phyloP scores from a whole-genome alignment of 495 filamentous ascomycete genomes.

The Lasiosphaeria ovina region DNA sequence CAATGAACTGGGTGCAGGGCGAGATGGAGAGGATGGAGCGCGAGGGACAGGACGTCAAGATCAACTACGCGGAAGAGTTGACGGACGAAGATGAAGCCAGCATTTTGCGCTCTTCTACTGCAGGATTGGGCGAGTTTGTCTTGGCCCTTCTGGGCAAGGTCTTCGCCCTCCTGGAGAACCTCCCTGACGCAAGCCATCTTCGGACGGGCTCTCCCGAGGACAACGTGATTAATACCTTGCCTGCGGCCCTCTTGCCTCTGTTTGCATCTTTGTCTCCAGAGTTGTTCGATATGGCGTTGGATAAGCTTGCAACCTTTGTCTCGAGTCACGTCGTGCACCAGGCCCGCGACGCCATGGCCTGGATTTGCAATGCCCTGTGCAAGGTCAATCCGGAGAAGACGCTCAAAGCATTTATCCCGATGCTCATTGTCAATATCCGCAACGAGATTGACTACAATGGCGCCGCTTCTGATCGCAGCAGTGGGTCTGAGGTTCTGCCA shows the following conservation, averaged over 20 bases:
- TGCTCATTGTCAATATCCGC: conserved; percentile 85
- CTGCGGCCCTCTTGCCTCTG: conserved; percentile 85
- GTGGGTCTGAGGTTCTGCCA: conserved; percentile 88
- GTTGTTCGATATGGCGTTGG: conserved; percentile 84
- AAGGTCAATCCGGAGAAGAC: conserved; percentile 93
- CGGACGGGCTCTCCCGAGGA: conserved; percentile 92
- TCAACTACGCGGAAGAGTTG: conserved; percentile 82
- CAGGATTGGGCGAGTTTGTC: conserved; percentile 88
- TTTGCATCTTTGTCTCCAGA: conserved; percentile 91
- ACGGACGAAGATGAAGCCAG: conserved; percentile 82
- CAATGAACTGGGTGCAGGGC: conserved; percentile 88
- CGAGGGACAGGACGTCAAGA: conserved; percentile 76
- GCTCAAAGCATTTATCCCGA: conserved; percentile 82
- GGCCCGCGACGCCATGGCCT: conserved; percentile 96
- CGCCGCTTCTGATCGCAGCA: conserved; percentile 91
- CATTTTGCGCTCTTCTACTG: conserved; percentile 94
- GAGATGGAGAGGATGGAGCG: conserved; percentile 92
- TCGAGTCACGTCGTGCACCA: conserved; percentile 95
- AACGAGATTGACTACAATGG: conserved; percentile 97
- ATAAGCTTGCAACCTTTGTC: conserved; percentile 92
- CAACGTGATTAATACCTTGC: conserved; percentile 93
- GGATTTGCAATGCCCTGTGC: conserved; percentile 93
- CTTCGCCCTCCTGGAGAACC: conserved; percentile 91
- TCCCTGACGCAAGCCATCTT: conserved; percentile 83
- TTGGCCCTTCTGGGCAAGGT: conserved; percentile 87